Evolutionary conservation across 2,329 filamentous ascomycete species (phyloP).

Genomic region (Aspergillus nomiae): DNA sequence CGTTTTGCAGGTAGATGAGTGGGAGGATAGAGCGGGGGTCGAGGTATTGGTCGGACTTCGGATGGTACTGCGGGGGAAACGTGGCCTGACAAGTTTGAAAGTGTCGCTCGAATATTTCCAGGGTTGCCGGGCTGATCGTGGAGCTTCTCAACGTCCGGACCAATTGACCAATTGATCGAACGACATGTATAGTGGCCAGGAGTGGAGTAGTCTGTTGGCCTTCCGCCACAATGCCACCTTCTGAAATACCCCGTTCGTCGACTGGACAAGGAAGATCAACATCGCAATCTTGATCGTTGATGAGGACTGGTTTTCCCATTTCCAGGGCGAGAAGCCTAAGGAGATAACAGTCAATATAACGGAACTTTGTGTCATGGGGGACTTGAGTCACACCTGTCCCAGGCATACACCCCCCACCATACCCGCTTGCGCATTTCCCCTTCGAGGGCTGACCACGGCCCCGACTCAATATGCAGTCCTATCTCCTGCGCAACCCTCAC

Average conservation of each 20-base stretch:
- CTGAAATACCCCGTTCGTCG: constrained; percentile 68
- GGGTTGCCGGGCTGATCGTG: constrained; percentile 64
- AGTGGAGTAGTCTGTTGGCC: constrained; percentile 68
- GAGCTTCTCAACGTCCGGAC: constrained; percentile 70
- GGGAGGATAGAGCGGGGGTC: constrained; percentile 75
- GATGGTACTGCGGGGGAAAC: constrained; percentile 75
- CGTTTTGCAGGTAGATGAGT: constrained; percentile 76
- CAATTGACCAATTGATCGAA: constrained; percentile 74
- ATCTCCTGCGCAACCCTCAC: constrained; percentile 82
- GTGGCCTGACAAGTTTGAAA: constrained; percentile 73
- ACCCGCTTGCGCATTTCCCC: constrained; percentile 82
- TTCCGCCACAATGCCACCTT: constrained; percentile 48
- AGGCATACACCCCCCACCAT: constrained; percentile 93
- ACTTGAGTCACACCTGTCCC: constrained; percentile 64
- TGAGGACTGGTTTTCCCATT: constrained; percentile 75
- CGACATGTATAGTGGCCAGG: constrained; percentile 77
- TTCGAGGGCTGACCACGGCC: constrained; percentile 73
- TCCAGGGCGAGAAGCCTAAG: constrained; percentile 72
- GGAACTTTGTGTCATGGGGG: neutral
- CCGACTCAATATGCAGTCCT: constrained; percentile 74
- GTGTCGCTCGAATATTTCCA: constrained; percentile 79
- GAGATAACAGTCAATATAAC: neutral
- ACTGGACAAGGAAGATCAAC: constrained; percentile 75
- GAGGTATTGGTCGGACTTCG: constrained; percentile 65
- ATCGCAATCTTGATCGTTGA: constrained; percentile 87